Percentiles rank a stretch among this genome's conserved stretches.
These are phyloP conservation scores for Vaccinium vitisidaea DNA, from an alignment of 148 eudicot species.

Conservation along the genomic window DNA sequence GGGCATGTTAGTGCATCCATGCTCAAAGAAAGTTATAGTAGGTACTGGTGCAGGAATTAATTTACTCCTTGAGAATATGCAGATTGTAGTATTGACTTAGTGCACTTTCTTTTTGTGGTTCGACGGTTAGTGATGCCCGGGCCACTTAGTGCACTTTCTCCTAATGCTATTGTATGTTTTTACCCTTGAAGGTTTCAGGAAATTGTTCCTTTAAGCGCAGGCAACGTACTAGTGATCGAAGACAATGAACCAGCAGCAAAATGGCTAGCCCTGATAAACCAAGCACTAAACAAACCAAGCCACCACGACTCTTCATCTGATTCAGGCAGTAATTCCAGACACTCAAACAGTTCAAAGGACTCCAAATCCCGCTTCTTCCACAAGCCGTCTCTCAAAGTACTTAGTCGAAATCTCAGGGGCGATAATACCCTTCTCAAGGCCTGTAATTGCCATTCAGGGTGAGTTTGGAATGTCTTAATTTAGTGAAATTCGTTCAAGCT, in stretches of 20 bases:
- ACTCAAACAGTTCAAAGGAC: constrained; percentile 33
- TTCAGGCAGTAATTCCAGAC: constrained; percentile 36
- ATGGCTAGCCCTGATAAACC: constrained; percentile 82
- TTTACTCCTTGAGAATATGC: too few relatives aligned
- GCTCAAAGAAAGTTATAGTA: not conserved
- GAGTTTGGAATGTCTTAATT: not conserved
- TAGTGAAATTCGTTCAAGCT: too few relatives aligned
- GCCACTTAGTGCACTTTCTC: not conserved
- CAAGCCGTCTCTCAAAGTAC: constrained; percentile 61
- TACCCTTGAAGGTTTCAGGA: constrained; percentile 79
- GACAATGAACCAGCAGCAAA: constrained; percentile 90
- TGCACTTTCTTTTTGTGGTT: not conserved
- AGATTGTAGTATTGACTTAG: too few relatives aligned
- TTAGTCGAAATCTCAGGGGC: constrained; percentile 49
- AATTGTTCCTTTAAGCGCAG: constrained; percentile 87
- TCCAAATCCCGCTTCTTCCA: constrained; percentile 47
- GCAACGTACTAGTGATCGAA: constrained; percentile 70
- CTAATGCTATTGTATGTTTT: not conserved
- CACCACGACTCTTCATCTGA: constrained; percentile 32
- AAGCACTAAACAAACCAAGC: constrained; percentile 57
- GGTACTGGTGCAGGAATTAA: not conserved
- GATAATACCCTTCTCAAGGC: constrained; percentile 60
- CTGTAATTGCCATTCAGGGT: constrained; percentile 54
- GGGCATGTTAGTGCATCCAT: not conserved
- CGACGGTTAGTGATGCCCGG: too few relatives aligned